Evolutionary conservation across 106 monocot species (phyloP).

Genomic region (Apostasia ramifera): DNA sequence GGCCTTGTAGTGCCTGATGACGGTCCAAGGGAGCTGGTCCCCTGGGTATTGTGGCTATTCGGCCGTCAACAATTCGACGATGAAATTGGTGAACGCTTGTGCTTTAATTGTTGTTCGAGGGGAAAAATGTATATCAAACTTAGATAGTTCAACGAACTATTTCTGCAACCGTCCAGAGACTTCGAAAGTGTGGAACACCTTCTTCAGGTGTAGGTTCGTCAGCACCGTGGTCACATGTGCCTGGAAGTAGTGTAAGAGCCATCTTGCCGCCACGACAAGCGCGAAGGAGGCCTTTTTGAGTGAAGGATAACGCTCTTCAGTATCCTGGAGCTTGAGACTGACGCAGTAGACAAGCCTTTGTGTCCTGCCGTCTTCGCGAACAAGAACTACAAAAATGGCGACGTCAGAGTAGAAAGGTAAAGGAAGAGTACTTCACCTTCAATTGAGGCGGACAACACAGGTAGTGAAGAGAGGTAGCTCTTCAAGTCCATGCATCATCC

Average conservation of each 20-base stretch:
- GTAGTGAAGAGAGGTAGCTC: neutral
- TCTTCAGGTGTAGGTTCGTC: too few relatives aligned
- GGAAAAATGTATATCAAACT: too few relatives aligned
- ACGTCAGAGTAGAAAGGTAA: neutral
- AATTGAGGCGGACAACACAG: neutral
- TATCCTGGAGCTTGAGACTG: neutral
- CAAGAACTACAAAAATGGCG: neutral
- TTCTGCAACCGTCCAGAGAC: too few relatives aligned
- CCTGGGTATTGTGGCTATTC: too few relatives aligned
- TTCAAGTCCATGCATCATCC: neutral
- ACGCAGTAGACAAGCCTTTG: neutral
- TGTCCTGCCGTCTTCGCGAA: neutral
- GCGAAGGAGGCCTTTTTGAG: too few relatives aligned
- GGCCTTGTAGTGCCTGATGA: too few relatives aligned
- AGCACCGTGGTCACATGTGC: neutral
- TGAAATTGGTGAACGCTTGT: too few relatives aligned
- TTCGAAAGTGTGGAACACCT: too few relatives aligned
- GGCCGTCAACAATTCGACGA: too few relatives aligned
- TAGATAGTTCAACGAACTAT: too few relatives aligned
- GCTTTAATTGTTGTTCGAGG: too few relatives aligned
- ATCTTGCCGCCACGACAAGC: neutral
- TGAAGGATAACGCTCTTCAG: neutral
- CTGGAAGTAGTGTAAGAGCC: neutral
- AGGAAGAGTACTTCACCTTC: neutral
- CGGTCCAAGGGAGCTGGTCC: too few relatives aligned